These are phyloP conservation scores for Neoascochyta sp. DNA, from an alignment of 2,329 filamentous ascomycete species.

Conservation along the genomic window DNA sequence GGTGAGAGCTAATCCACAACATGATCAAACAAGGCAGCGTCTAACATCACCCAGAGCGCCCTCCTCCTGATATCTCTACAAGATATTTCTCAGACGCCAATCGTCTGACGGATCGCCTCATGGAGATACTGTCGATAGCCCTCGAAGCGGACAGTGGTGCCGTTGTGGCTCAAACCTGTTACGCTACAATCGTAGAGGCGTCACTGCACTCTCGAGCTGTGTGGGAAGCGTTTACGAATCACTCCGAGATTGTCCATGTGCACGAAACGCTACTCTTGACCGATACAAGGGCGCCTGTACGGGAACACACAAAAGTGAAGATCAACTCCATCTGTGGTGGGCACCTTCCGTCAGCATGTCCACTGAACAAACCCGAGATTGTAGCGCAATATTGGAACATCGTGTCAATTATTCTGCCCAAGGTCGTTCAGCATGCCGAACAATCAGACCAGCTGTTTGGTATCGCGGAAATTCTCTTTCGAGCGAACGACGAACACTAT, in stretches of 20 bases:
- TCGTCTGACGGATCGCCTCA: conserved; percentile 29
- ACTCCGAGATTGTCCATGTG: conserved; percentile 20
- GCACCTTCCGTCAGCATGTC: conserved; percentile 32
- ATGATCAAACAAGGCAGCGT: conserved; percentile 6
- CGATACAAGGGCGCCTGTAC: conserved; percentile 19
- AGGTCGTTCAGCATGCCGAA: conserved; percentile 16
- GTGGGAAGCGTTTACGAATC: conserved; percentile 33
- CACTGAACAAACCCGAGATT: conserved; percentile 27
- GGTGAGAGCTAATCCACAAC: conserved; percentile 15
- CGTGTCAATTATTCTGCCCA: conserved; percentile 30
- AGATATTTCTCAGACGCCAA: conserved; percentile 32
- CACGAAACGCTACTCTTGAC: conserved; percentile 32
- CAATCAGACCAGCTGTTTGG: conserved; percentile 35
- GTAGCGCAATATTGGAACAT: conserved; percentile 33
- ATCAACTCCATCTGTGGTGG: conserved; percentile 37
- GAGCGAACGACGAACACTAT: conserved; percentile 31
- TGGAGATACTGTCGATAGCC: conserved; percentile 22
- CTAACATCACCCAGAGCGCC: conserved; percentile 35
- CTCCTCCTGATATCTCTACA: conserved; percentile 26
- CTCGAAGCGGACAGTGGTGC: conserved; percentile 16
- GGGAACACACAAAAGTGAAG: conserved; percentile 24
- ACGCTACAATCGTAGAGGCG: conserved; percentile 35
- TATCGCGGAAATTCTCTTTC: conserved; percentile 36
- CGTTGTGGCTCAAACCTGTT: conserved; percentile 20
- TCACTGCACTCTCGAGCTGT: conserved; percentile 33